phyloP scores from a whole-genome alignment of 371 early-diverging fungal genomes.

The Rhizopus stolonifer region DNA sequence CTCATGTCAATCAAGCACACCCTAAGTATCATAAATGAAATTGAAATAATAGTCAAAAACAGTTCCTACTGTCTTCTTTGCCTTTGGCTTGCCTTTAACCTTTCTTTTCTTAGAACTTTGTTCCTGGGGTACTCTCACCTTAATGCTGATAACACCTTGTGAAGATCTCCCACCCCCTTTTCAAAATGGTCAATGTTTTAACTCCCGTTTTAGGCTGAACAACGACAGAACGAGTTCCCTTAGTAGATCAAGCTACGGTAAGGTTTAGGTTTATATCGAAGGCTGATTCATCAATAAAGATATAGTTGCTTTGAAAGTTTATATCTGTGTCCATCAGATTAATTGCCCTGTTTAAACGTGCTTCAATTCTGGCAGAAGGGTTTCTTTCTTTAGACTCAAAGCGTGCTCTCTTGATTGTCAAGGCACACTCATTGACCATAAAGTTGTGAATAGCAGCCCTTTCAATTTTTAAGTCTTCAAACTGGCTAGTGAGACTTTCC shows the following conservation, averaged over 20 bases:
- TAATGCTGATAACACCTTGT: background rate
- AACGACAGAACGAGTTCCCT: background rate
- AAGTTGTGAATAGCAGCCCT: background rate
- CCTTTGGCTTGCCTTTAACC: background rate
- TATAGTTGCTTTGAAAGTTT: constrained; percentile 14
- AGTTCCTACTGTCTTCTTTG: no score
- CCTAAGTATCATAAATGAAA: constrained; percentile 3
- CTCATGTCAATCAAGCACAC: constrained; percentile 6
- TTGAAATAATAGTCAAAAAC: constrained; percentile 5
- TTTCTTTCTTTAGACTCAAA: constrained; percentile 1
- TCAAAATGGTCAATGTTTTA: background rate
- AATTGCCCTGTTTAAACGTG: background rate
- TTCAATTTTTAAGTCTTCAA: constrained; percentile 2
- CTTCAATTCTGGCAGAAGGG: background rate
- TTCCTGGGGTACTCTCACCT: background rate
- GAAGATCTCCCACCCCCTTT: background rate
- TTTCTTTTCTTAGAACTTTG: constrained; percentile 12
- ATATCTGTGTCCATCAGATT: constrained; percentile 8
- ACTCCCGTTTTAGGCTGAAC: background rate
- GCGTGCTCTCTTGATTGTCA: constrained; percentile 4
- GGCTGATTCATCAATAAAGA: no score
- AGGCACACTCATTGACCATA: background rate
- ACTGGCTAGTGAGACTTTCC: constrained; percentile 3
- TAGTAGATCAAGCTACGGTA: background rate
- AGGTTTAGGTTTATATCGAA: constrained; percentile 6